Evolutionary conservation across 2,329 filamentous ascomycete genomes (phyloP).

Genomic region (Pseudogymnoascus sp.): DNA sequence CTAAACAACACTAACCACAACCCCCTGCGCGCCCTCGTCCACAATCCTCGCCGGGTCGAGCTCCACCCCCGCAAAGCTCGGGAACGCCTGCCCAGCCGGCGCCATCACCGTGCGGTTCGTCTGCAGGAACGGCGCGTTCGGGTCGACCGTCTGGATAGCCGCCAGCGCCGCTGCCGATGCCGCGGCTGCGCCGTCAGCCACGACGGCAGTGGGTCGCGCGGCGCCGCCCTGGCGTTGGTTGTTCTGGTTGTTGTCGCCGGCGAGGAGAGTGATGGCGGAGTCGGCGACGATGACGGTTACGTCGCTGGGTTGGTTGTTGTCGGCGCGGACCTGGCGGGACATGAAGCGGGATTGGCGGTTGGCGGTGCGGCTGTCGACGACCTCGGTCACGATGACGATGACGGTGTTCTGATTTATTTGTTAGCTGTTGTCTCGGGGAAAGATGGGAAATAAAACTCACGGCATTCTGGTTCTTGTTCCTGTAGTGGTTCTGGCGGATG

Average conservation of each 20-base stretch:
- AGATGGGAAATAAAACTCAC: constrained; percentile 14
- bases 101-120: constrained; percentile 9
- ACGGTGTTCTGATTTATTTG: constrained; percentile 21
- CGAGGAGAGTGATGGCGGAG: constrained; percentile 10
- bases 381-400: constrained; percentile 22
- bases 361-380: constrained; percentile 19
- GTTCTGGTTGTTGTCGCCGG: constrained; percentile 8
- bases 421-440: constrained; percentile 9
- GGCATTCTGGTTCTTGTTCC: constrained; percentile 20
- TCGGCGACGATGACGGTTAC: constrained; percentile 18
- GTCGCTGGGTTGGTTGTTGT: constrained; percentile 12
- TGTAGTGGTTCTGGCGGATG: constrained; percentile 24
- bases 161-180: constrained; percentile 11
- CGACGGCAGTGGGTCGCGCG: constrained; percentile 12
- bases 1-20: not conserved
- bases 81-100: constrained; percentile 5
- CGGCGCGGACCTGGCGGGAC: constrained; percentile 21
- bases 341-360: constrained; percentile 21
- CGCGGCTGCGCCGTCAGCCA: not conserved
- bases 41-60: constrained; percentile 21
- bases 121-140: constrained; percentile 10
- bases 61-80: constrained; percentile 10
- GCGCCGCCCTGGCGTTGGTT: not conserved
- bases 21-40: constrained; percentile 10
- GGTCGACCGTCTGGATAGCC: constrained; percentile 11